Conservation (phyloP, 1,284 basidiomycete species). For the Cryptococcus sp. region DNA sequence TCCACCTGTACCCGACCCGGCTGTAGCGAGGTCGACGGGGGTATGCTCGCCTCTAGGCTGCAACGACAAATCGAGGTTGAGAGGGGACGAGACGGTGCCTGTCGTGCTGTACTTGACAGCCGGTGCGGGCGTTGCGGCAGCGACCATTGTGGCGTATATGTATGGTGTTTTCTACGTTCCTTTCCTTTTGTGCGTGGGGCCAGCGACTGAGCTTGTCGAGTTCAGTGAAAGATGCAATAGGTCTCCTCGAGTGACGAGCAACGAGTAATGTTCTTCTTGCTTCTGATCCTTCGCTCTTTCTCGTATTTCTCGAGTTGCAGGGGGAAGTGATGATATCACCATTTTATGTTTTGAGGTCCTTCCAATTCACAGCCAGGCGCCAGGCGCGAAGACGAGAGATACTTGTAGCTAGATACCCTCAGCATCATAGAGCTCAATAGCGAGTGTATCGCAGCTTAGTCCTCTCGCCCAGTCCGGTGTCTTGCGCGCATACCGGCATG, state of each 20-base stretch:
- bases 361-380: too few relatives aligned
- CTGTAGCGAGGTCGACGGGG: constrained; percentile 30
- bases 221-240: too few relatives aligned
- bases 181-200: neutral
- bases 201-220: too few relatives aligned
- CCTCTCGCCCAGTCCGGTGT: neutral
- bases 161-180: neutral
- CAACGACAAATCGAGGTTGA: constrained; percentile 29
- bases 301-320: too few relatives aligned
- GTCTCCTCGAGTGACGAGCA: too few relatives aligned
- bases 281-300: too few relatives aligned
- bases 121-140: neutral
- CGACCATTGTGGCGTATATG: constrained; percentile 3
- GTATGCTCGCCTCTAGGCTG: constrained; percentile 39
- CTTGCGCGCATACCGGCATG: constrained; percentile 6
- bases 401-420: too few relatives aligned
- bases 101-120: constrained; percentile 35
- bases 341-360: neutral
- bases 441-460: neutral
- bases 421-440: too few relatives aligned
- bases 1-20: neutral
- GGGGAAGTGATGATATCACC: constrained; percentile 10
- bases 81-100: constrained; percentile 47
- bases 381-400: too few relatives aligned
- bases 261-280: too few relatives aligned